phyloP scores from a whole-genome alignment of 2,329 filamentous ascomycete species.

The Trichoderma pleuroti region DNA sequence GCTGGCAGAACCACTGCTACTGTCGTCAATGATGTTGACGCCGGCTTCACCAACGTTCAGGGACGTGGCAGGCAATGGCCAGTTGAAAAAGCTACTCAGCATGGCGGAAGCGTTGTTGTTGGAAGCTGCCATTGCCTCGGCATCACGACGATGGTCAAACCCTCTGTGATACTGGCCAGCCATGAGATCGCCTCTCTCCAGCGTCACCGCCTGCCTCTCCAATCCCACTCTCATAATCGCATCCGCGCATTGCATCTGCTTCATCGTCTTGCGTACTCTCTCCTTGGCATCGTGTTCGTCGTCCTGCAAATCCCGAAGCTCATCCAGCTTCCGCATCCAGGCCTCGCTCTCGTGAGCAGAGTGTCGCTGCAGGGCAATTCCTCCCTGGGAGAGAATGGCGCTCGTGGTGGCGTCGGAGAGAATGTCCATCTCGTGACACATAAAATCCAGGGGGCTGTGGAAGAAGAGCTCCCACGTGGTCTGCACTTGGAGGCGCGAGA shows the following conservation, averaged over 20 bases:
- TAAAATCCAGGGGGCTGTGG: slow-evolving; percentile 2
- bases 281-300: background rate
- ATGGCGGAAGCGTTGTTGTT: background rate
- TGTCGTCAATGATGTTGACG: background rate
- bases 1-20: background rate
- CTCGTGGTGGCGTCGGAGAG: background rate
- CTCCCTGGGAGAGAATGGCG: background rate
- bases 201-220: background rate
- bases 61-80: background rate
- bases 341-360: background rate
- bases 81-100: slow-evolving; percentile 4
- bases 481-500: background rate
- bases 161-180: background rate
- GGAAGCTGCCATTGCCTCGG: background rate
- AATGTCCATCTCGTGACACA: background rate
- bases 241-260: background rate
- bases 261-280: background rate
- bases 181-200: background rate
- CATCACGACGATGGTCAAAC: background rate
- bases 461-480: slow-evolving; percentile 7
- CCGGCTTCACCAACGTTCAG: background rate
- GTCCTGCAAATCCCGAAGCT: background rate
- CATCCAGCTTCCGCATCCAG: background rate
- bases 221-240: background rate
- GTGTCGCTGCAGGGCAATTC: background rate